Evolutionary conservation across 2,329 filamentous ascomycete species (phyloP).

Genomic region (Calonectria leucothoes): DNA sequence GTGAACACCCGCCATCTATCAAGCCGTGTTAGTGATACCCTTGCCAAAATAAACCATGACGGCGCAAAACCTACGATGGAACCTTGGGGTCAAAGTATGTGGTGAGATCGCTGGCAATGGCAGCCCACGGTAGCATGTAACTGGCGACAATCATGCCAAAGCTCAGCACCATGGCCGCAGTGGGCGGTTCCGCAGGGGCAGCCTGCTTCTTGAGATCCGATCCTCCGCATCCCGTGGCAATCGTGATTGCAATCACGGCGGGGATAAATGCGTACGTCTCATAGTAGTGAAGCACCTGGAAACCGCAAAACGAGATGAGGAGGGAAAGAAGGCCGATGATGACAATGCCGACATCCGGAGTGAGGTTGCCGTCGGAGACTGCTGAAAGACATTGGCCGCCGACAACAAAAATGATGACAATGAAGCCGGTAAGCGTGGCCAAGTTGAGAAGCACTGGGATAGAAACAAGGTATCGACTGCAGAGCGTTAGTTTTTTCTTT

Average conservation of each 20-base stretch:
- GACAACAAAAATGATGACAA: slow-evolving; percentile 70
- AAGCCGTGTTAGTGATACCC: slow-evolving; percentile 10
- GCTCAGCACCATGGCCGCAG: slow-evolving; percentile 60
- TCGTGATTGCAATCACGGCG: slow-evolving; percentile 64
- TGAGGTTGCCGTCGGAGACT: slow-evolving; percentile 60
- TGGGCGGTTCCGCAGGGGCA: slow-evolving; percentile 50
- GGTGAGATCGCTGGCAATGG: slow-evolving; percentile 69
- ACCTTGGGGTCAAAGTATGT: slow-evolving; percentile 70
- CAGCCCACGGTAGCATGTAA: slow-evolving; percentile 73
- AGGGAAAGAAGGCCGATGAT: slow-evolving; percentile 68
- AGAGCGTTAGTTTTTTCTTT: slow-evolving; percentile 13
- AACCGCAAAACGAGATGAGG: slow-evolving; percentile 72
- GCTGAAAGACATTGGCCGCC: slow-evolving; percentile 70
- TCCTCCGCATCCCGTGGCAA: slow-evolving; percentile 66
- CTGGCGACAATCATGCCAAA: slow-evolving; percentile 72
- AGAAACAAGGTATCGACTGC: slow-evolving; percentile 66
- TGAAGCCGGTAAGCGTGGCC: slow-evolving; percentile 72
- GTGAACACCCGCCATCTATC: slow-evolving; percentile 58
- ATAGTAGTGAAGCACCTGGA: slow-evolving; percentile 66
- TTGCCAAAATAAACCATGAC: neutral
- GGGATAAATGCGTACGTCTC: slow-evolving; percentile 69
- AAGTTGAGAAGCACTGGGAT: slow-evolving; percentile 72
- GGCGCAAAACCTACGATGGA: slow-evolving; percentile 53
- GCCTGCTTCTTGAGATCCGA: slow-evolving; percentile 61
- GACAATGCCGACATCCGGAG: slow-evolving; percentile 68